phyloP scores from a whole-genome alignment of 176 grass and related monocot genomes.

The Cocos nucifera region DNA sequence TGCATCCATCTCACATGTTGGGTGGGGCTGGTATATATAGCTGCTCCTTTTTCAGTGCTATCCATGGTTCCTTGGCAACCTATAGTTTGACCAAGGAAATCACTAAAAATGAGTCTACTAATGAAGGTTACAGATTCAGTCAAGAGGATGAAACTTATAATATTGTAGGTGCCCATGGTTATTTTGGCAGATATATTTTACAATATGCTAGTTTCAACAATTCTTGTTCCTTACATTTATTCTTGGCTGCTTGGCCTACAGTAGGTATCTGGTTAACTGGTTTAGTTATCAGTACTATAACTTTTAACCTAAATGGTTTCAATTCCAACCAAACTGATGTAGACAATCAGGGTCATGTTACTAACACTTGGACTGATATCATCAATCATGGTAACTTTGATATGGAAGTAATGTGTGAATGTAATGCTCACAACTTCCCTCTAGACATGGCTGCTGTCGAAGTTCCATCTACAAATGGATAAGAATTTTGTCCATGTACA shows the following conservation, averaged over 20 bases:
- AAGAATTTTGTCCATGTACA: background rate
- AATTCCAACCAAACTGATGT: background rate
- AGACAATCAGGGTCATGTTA: background rate
- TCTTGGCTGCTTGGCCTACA: background rate
- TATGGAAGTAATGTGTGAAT: background rate
- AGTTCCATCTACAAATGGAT: background rate
- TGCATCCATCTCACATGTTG: background rate
- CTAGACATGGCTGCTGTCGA: background rate
- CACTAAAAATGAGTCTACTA: background rate
- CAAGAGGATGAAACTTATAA: background rate
- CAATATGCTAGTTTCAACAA: constrained; percentile 1
- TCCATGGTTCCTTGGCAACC: background rate
- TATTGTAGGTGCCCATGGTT: background rate
- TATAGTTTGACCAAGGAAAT: background rate
- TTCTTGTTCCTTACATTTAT: background rate
- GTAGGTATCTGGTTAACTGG: background rate
- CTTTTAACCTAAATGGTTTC: background rate
- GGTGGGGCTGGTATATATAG: background rate
- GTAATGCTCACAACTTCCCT: background rate
- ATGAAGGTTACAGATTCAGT: background rate
- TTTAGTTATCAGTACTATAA: background rate
- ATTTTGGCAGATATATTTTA: background rate
- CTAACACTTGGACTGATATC: background rate
- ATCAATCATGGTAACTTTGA: background rate
- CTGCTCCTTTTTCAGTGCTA: background rate